These are phyloP conservation scores for Gypsophila paniculata DNA, from an alignment of 179 eudicot species.

Conservation along the genomic window DNA sequence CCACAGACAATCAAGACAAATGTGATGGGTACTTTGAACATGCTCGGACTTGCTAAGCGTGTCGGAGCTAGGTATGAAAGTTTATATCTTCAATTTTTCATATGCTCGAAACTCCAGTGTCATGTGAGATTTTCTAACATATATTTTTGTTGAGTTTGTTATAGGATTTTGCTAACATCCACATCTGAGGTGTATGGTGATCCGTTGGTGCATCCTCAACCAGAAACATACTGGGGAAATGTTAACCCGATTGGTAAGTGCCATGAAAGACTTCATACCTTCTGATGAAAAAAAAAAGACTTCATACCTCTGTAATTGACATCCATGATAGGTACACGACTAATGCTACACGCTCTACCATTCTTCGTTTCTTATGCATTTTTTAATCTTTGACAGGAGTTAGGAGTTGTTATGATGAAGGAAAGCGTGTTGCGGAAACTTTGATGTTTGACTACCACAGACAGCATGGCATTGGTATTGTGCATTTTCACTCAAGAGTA, in stretches of 20 bases:
- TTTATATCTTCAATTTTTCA: neutral
- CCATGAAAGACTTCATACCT: neutral
- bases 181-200: conserved; percentile 99
- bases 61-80: conserved; percentile 87
- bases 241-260: conserved; percentile 89
- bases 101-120: neutral
- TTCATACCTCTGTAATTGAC: neutral
- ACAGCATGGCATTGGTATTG: conserved; percentile 83
- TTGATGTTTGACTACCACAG: conserved; percentile 98
- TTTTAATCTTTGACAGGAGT: conserved; percentile 50
- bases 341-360: neutral
- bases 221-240: conserved; percentile 96
- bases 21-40: conserved; percentile 95
- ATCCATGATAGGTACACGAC: neutral
- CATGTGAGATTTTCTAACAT: neutral
- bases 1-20: conserved; percentile 95
- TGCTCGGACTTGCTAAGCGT: conserved; percentile 98
- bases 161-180: conserved; percentile 94
- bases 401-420: conserved; percentile 97
- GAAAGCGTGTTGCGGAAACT: conserved; percentile 96
- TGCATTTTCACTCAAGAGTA: conserved; percentile 4
- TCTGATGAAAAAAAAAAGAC: too few relatives aligned
- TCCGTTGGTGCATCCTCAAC: conserved; percentile 93
- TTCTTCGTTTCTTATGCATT: neutral
- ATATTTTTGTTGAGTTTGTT: conserved; percentile 12